A percentile compares a stretch with the other conserved stretches of the same genome.
These are phyloP conservation scores for Penicillium sumatraense DNA, from an alignment of 2,329 filamentous ascomycete genomes.

Conservation along the genomic window DNA sequence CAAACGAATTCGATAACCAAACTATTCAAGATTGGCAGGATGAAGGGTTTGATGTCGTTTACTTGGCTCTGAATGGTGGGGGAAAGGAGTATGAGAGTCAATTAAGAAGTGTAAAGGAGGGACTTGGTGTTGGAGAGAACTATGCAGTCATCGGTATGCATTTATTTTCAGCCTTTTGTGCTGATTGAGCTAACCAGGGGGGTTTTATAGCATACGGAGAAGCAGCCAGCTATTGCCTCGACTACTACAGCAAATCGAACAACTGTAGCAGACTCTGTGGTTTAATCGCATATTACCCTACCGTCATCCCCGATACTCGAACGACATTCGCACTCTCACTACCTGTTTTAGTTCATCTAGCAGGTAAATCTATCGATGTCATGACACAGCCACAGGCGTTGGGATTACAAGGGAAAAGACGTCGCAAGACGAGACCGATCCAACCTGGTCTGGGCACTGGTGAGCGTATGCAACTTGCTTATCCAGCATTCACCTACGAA, in stretches of 20 bases:
- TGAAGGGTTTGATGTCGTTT: constrained; percentile 65
- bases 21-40: constrained; percentile 60
- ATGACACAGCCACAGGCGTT: constrained; percentile 55
- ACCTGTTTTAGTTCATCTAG: constrained; percentile 63
- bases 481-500: constrained; percentile 57
- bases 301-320: constrained; percentile 57
- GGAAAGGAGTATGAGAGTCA: constrained; percentile 57
- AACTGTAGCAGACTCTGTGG: constrained; percentile 59
- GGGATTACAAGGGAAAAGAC: constrained; percentile 57
- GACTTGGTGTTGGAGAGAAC: constrained; percentile 61
- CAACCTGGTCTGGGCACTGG: constrained; percentile 57
- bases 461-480: constrained; percentile 42
- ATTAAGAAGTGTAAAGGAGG: constrained; percentile 57
- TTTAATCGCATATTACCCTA: constrained; percentile 67
- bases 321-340: constrained; percentile 41
- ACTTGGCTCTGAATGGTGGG: constrained; percentile 59
- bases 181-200: background rate
- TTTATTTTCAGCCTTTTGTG: background rate
- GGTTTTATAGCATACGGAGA: constrained; percentile 61
- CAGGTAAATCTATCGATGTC: constrained; percentile 55
- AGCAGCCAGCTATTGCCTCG: constrained; percentile 63
- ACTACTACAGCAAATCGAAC: constrained; percentile 61
- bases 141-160: constrained; percentile 65
- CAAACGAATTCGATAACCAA: constrained; percentile 56
- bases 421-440: constrained; percentile 54